A percentile compares a stretch with the other conserved stretches of the same genome.
phyloP scores from a whole-genome alignment of 129 eudicot species.

The Solidago caesia region DNA sequence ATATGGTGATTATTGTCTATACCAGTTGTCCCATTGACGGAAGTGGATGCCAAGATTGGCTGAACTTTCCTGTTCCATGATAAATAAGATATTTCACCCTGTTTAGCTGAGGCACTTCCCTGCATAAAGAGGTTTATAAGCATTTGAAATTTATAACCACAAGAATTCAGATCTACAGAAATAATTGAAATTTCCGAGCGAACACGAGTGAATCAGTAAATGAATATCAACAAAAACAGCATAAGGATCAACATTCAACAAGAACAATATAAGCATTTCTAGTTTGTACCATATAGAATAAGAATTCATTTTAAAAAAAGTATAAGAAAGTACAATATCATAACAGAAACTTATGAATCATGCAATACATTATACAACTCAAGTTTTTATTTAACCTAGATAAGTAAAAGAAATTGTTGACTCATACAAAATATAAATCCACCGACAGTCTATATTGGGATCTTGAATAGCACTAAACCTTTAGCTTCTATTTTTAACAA shows the following conservation, averaged over 20 bases:
- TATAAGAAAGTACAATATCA: not conserved
- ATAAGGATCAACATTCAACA: not conserved
- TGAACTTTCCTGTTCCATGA: slow-evolving; percentile 93
- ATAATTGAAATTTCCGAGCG: not conserved
- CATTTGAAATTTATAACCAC: not conserved
- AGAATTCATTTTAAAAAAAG: not conserved
- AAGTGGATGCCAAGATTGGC: slow-evolving; percentile 85
- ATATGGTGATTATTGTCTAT: slow-evolving; percentile 2
- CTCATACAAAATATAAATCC: not conserved
- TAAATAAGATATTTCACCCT: slow-evolving; percentile 80
- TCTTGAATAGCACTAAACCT: not conserved
- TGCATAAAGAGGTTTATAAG: slow-evolving; percentile 31
- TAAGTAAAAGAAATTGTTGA: not conserved
- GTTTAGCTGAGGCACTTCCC: slow-evolving; percentile 92
- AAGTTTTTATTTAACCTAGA: not conserved
- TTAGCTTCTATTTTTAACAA: not conserved
- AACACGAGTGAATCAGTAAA: not conserved
- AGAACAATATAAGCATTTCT: not conserved
- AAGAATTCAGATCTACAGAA: not conserved
- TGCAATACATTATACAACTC: not conserved
- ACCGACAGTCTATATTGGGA: not conserved
- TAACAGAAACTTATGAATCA: not conserved
- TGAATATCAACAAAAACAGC: not conserved
- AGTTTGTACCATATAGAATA: not conserved
- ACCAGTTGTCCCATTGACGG: slow-evolving; percentile 88